Conservation (phyloP, 306 rosid species). For the Acacia confusa region DNA sequence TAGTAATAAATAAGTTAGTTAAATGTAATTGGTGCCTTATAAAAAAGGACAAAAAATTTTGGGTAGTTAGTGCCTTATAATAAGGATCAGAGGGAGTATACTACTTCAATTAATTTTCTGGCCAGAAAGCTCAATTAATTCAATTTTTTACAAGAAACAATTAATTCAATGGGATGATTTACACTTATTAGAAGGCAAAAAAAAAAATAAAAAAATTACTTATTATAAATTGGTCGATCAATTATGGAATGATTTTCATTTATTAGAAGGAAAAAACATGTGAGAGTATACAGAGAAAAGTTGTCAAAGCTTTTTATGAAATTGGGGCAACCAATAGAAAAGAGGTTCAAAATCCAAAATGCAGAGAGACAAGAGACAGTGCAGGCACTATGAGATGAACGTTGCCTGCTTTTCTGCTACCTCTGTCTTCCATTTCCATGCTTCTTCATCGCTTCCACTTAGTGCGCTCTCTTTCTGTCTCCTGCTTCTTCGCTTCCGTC, state of each 20-base stretch:
- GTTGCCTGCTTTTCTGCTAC: background rate
- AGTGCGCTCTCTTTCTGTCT: background rate
- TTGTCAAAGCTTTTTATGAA: background rate
- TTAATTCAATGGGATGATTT: background rate
- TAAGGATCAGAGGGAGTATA: too few relatives aligned
- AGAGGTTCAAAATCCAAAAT: background rate
- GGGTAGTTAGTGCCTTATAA: too few relatives aligned
- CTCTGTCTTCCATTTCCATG: background rate
- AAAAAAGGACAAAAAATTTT: too few relatives aligned
- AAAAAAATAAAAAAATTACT: too few relatives aligned
- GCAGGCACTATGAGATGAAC: background rate
- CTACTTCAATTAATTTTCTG: too few relatives aligned
- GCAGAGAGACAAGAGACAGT: background rate
- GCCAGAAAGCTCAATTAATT: too few relatives aligned
- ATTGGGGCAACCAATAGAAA: background rate
- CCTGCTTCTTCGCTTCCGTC: background rate
- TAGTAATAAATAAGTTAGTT: too few relatives aligned
- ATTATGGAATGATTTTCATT: background rate
- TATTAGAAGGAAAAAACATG: background rate
- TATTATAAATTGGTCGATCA: too few relatives aligned
- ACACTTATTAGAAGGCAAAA: background rate
- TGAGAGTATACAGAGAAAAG: background rate
- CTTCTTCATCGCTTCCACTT: slow-evolving; percentile 7
- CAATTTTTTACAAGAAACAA: too few relatives aligned
- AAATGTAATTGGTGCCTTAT: too few relatives aligned